A percentile compares a stretch with the other conserved stretches of the same genome.
phyloP scores from a whole-genome alignment of 352 stramenopile genomes.

The Globisporangium recalcitrans region DNA sequence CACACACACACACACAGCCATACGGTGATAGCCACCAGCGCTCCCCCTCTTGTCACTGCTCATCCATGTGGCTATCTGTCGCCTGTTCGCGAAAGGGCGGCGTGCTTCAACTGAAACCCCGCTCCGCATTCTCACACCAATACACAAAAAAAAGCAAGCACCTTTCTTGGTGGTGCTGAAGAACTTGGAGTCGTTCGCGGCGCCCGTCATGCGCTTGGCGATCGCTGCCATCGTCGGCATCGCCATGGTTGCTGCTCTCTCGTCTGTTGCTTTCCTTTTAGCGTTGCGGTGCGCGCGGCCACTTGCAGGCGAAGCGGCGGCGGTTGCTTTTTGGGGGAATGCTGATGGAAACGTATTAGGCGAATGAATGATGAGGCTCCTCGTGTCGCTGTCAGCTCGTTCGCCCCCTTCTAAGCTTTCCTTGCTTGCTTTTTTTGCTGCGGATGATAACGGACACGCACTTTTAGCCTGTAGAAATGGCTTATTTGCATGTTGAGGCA shows the following conservation, averaged over 20 bases:
- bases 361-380: background rate
- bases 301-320: background rate
- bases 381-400: slow-evolving; percentile 5
- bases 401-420: too few relatives aligned
- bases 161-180: slow-evolving; percentile 99
- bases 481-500: too few relatives aligned
- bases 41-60: background rate
- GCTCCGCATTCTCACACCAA: background rate
- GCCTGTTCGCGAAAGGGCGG: background rate
- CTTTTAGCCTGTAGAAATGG: background rate
- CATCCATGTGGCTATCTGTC: background rate
- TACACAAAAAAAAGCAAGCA: slow-evolving; percentile 2
- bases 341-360: background rate
- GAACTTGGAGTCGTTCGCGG: slow-evolving; percentile 96
- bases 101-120: background rate
- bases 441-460: slow-evolving; percentile 9
- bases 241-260: slow-evolving; percentile 36
- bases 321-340: background rate
- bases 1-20: background rate
- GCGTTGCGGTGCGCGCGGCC: background rate
- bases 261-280: background rate
- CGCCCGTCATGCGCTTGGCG: slow-evolving; percentile 84
- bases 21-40: background rate
- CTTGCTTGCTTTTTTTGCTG: background rate
- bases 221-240: slow-evolving; percentile 87